phyloP scores from a whole-genome alignment of 2,329 filamentous ascomycete species.

The Penicillium sclerotiorum region DNA sequence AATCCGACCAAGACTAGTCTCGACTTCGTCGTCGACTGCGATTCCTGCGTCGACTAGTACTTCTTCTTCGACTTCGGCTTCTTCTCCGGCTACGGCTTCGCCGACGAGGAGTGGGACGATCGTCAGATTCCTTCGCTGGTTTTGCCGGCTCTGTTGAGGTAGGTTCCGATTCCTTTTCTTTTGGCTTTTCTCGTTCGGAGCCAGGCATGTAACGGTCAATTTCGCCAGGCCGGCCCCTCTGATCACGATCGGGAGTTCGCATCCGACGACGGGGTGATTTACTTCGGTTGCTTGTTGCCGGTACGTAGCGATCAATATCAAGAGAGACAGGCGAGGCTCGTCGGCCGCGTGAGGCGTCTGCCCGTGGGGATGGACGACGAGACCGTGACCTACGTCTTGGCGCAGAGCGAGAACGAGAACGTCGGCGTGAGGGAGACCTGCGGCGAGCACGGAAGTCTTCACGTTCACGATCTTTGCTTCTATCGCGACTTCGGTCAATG shows the following conservation, averaged over 20 bases:
- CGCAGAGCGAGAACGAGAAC: slow-evolving; percentile 22
- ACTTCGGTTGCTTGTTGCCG: slow-evolving; percentile 43
- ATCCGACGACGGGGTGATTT: slow-evolving; percentile 44
- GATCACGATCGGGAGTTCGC: slow-evolving; percentile 37
- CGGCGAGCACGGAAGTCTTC: slow-evolving; percentile 31
- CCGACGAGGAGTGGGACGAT: slow-evolving; percentile 21
- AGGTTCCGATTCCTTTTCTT: slow-evolving; percentile 16
- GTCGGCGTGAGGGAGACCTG: slow-evolving; percentile 25
- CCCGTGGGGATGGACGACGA: slow-evolving; percentile 30
- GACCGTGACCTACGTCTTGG: slow-evolving; percentile 35
- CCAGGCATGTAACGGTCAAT: slow-evolving; percentile 52
- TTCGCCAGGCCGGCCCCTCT: slow-evolving; percentile 36
- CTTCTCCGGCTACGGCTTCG: slow-evolving; percentile 23
- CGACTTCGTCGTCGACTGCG: slow-evolving; percentile 20
- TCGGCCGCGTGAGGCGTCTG: slow-evolving; percentile 25
- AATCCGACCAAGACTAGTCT: neutral
- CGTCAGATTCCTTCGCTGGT: slow-evolving; percentile 12
- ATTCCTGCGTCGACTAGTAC: slow-evolving; percentile 20
- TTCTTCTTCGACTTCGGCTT: slow-evolving; percentile 20
- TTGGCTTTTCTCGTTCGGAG: slow-evolving; percentile 29
- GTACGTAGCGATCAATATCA: slow-evolving; percentile 50
- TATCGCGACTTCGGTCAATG: slow-evolving; percentile 25
- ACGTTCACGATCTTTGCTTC: slow-evolving; percentile 22
- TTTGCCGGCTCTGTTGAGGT: neutral
- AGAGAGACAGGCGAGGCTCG: slow-evolving; percentile 35